phyloP scores from a whole-genome alignment of 495 filamentous ascomycete species.

The Neurospora sp. region DNA sequence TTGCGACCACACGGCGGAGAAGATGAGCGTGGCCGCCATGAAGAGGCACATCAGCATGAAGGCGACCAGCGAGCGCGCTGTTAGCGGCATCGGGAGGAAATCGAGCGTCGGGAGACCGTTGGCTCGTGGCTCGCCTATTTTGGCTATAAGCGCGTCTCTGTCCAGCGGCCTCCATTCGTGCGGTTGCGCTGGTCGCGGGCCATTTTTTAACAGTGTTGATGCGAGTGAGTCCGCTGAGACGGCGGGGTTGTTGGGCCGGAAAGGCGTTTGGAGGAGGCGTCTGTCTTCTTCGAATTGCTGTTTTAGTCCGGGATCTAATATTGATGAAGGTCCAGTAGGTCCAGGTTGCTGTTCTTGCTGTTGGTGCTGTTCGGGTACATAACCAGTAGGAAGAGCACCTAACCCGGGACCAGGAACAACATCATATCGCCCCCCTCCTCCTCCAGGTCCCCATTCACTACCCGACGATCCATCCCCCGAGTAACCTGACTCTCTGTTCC shows the following conservation, averaged over 20 bases:
- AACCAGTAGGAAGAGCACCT: neutral
- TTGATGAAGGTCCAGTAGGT: neutral
- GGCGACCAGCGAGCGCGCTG: conserved; percentile 46
- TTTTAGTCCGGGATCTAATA: neutral
- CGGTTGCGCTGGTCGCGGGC: conserved; percentile 12
- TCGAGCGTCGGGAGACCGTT: conserved; percentile 39
- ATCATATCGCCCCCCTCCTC: neutral
- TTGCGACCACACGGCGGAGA: conserved; percentile 64
- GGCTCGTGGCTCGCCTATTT: conserved; percentile 5
- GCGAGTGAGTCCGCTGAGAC: conserved; percentile 23
- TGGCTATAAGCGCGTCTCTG: conserved; percentile 9
- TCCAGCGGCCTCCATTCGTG: conserved; percentile 21
- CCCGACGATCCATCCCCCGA: conserved; percentile 19
- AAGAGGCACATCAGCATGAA: conserved; percentile 52
- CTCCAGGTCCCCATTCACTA: conserved; percentile 10
- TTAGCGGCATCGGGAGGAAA: conserved; percentile 58
- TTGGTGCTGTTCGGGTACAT: conserved; percentile 1
- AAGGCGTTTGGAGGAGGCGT: neutral
- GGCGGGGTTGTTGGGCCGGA: conserved; percentile 2
- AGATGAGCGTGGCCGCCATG: conserved; percentile 62
- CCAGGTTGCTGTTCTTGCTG: conserved; percentile 1
- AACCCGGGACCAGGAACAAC: neutral
- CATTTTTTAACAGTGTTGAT: conserved; percentile 15
- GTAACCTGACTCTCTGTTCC: conserved; percentile 19
- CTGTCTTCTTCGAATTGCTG: neutral